Evolutionary conservation across 257 asterid genomes (phyloP), one percentile per base, ranked within the genome.

Genomic region (Ilex aquifolium): DNA sequence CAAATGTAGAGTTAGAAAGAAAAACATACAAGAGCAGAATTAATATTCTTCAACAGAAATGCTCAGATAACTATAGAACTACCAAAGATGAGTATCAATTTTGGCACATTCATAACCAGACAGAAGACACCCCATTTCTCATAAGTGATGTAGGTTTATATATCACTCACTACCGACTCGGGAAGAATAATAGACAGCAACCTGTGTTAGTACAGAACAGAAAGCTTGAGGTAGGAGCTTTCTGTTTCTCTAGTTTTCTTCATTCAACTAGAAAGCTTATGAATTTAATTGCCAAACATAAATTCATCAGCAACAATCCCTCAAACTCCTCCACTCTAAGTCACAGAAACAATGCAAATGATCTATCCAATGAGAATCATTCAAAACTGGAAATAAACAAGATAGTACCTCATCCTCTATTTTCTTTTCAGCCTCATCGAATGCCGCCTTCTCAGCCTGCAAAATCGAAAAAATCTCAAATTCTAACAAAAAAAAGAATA

Each of bases 361-460:
- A 36, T 8, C 42, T 36, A 36, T 0, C n/a, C 13, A 10, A 46
- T 46, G n/a, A 63, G 29, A 51, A 44, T 52, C 52, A 60, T 17
- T 29, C n/a, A 54, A 32, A 16, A 60, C 14, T 9, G 32, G 30
- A 16, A 15, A 60, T 14, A 49, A 57, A 48, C 11, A 14, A 46
- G 11, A 48, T 40, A 16, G 48, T 83, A 88, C 97, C 95, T 89
- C 97, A 56, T 82, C 97, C 65, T 87, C 97, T 62, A 56, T 87
- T 88, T 87, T 85, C 86, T 92, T 92, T 61, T 93, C 96, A 2
- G 77, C 97, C 82, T 93, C 97, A 0, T 93, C 97, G 58, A 90
- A 93, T 61, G 95, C 95, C 70, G 92, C 87, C 78, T 87, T 93
- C 74, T 93, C 99, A 53, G 84, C 96, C 99, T 90, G 85, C 63